Percentiles rank a stretch among this genome's conserved stretches.
phyloP scores from a whole-genome alignment of 2,329 filamentous ascomycete genomes.

The Raffaelea deltoideospora region DNA sequence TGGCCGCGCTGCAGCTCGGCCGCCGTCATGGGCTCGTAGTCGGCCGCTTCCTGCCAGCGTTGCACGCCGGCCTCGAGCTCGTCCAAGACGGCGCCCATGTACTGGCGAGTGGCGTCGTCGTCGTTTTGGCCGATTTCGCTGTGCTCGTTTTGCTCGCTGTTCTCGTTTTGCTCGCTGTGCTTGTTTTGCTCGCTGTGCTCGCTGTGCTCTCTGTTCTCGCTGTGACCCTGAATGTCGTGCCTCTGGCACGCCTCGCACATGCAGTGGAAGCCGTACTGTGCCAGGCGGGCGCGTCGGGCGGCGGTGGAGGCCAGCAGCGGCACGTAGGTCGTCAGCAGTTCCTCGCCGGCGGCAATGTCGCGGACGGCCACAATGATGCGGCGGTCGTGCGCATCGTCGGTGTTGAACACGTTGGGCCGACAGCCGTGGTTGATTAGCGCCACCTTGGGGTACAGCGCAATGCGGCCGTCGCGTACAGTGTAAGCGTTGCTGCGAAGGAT shows the following conservation, averaged over 20 bases:
- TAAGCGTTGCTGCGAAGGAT: slow-evolving; percentile 27
- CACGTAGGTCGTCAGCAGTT: slow-evolving; percentile 22
- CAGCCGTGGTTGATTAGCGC: slow-evolving; percentile 25
- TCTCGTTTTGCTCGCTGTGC: no score
- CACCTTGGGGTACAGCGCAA: slow-evolving; percentile 17
- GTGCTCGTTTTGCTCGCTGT: neutral
- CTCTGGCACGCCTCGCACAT: slow-evolving; percentile 4
- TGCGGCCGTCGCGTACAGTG: slow-evolving; percentile 12
- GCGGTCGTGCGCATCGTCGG: slow-evolving; percentile 10
- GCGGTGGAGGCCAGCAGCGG: slow-evolving; percentile 17
- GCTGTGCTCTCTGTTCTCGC: neutral
- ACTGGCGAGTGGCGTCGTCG: slow-evolving; percentile 2
- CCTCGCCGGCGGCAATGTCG: slow-evolving; percentile 18
- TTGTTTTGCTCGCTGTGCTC: no score
- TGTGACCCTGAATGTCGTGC: neutral
- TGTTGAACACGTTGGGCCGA: slow-evolving; percentile 20
- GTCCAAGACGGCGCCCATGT: slow-evolving; percentile 5
- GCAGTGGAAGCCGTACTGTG: slow-evolving; percentile 13
- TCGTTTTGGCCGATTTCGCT: neutral
- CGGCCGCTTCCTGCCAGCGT: neutral
- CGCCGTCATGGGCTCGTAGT: no score
- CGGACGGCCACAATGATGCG: slow-evolving; percentile 17
- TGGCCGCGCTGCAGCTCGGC: neutral
- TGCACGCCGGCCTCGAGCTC: neutral
- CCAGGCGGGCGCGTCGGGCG: slow-evolving; percentile 16